Conservation (phyloP, 768 basidiomycete species). For the Mycena amicta region DNA sequence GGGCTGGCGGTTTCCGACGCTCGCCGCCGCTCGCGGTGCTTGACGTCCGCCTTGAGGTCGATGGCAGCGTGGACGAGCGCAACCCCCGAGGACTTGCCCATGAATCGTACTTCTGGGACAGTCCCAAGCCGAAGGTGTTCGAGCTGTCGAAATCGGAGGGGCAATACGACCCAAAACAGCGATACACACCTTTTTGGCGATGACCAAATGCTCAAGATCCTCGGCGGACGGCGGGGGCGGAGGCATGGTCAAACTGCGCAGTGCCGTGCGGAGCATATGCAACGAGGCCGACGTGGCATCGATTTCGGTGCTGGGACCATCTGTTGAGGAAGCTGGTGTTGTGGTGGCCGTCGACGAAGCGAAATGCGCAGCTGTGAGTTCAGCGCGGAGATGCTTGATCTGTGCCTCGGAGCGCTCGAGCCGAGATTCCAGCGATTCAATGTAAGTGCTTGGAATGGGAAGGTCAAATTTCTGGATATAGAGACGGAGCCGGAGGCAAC, state of each 20-base stretch:
- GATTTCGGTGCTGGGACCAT: not conserved
- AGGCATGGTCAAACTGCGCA: slow-evolving; percentile 2
- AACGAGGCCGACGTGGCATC: slow-evolving; percentile 1
- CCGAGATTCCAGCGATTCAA: slow-evolving; percentile 6
- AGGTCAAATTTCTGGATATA: not conserved
- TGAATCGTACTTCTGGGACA: slow-evolving; percentile 41
- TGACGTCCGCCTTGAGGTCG: slow-evolving; percentile 51
- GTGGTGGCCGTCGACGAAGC: not conserved
- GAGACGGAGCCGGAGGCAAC: not conserved
- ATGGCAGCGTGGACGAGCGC: slow-evolving; percentile 58
- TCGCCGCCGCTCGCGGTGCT: slow-evolving; percentile 21
- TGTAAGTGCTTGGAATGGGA: too few relatives aligned
- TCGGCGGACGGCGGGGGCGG: slow-evolving; percentile 9
- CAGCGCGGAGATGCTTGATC: not conserved
- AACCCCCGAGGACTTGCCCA: slow-evolving; percentile 59
- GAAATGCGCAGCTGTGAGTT: slow-evolving; percentile 1
- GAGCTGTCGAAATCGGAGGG: not conserved
- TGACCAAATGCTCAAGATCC: slow-evolving; percentile 13
- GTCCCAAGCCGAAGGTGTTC: too few relatives aligned
- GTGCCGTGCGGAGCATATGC: slow-evolving; percentile 3
- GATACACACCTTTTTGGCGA: slow-evolving; percentile 3
- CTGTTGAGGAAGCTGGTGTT: not conserved
- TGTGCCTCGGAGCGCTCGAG: slow-evolving; percentile 1
- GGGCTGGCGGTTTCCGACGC: slow-evolving; percentile 42
- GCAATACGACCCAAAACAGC: not conserved